Evolutionary conservation across 768 basidiomycete species (phyloP).

Genomic region (Multifurca ochricompacta): DNA sequence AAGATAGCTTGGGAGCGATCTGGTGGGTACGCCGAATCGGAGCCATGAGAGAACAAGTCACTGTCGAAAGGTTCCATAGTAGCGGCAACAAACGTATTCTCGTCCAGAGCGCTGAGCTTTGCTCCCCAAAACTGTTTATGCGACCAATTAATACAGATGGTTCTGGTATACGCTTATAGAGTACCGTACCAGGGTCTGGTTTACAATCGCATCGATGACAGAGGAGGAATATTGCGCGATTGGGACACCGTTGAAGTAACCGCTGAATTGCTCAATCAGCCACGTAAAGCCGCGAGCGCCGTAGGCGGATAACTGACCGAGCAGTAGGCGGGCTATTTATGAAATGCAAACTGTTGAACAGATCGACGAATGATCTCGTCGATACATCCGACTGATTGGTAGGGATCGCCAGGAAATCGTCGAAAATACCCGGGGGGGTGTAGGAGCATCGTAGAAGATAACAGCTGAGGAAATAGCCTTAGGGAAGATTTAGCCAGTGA

Average conservation of each 20-base stretch:
- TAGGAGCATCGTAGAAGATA: slow-evolving; percentile 19
- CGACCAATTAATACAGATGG: not conserved
- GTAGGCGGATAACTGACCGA: not conserved
- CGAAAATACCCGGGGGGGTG: slow-evolving; percentile 15
- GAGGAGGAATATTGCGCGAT: not conserved
- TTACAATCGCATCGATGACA: not conserved
- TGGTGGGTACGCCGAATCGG: slow-evolving; percentile 11
- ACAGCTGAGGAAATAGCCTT: not conserved
- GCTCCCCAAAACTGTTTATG: slow-evolving; percentile 1
- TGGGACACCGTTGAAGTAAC: not conserved
- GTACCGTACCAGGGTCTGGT: not conserved
- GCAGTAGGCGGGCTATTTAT: not conserved
- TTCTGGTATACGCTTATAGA: not conserved
- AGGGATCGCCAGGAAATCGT: slow-evolving; percentile 17
- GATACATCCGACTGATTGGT: not conserved
- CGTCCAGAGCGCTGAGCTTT: not conserved
- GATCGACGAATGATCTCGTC: slow-evolving; percentile 1
- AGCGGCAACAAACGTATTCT: not conserved
- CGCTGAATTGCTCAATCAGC: not conserved
- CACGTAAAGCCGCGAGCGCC: not conserved
- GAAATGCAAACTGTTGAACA: not conserved
- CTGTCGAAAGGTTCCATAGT: slow-evolving; percentile 2
- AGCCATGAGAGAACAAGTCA: slow-evolving; percentile 5
- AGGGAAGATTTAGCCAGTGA: not conserved
- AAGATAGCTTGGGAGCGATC: slow-evolving; percentile 11